These are phyloP conservation scores for Lobosporangium transversale DNA, from an alignment of 192 early-diverging fungal genomes.

Conservation along the genomic window DNA sequence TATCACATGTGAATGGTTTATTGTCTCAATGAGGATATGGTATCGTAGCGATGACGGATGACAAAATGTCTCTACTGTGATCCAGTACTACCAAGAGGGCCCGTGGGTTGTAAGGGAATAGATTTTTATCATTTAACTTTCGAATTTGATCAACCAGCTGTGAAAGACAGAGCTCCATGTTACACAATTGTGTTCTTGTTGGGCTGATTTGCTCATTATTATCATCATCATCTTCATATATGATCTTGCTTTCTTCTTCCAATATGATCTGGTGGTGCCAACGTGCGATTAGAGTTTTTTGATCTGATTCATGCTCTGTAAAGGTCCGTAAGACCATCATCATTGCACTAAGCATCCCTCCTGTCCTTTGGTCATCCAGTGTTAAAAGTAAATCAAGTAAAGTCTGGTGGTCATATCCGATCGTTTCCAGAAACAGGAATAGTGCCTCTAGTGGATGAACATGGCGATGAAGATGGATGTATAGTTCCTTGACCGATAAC, in stretches of 20 bases:
- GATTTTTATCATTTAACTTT: constrained; percentile 3
- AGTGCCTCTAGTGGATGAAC: constrained; percentile 27
- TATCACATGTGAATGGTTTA: too few relatives aligned
- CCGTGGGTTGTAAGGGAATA: constrained; percentile 46
- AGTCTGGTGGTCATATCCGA: constrained; percentile 41
- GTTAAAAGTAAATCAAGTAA: constrained; percentile 31
- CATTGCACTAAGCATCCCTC: constrained; percentile 39
- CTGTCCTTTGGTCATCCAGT: constrained; percentile 15
- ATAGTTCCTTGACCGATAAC: neutral
- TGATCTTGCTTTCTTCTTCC: neutral
- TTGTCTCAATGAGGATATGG: too few relatives aligned
- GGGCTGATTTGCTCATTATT: neutral
- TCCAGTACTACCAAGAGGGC: constrained; percentile 22
- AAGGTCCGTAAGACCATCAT: constrained; percentile 27
- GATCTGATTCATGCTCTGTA: constrained; percentile 16
- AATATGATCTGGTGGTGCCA: too few relatives aligned
- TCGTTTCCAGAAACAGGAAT: constrained; percentile 21
- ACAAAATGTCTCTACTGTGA: too few relatives aligned
- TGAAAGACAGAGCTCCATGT: constrained; percentile 9
- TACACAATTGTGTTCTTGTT: neutral
- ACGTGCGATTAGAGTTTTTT: too few relatives aligned
- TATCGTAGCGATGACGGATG: too few relatives aligned
- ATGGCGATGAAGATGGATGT: constrained; percentile 11
- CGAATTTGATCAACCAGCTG: constrained; percentile 18
- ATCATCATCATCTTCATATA: neutral